These are phyloP conservation scores for Rhizophagus sp. DNA, from an alignment of 192 early-diverging fungal genomes.

Conservation along the genomic window DNA sequence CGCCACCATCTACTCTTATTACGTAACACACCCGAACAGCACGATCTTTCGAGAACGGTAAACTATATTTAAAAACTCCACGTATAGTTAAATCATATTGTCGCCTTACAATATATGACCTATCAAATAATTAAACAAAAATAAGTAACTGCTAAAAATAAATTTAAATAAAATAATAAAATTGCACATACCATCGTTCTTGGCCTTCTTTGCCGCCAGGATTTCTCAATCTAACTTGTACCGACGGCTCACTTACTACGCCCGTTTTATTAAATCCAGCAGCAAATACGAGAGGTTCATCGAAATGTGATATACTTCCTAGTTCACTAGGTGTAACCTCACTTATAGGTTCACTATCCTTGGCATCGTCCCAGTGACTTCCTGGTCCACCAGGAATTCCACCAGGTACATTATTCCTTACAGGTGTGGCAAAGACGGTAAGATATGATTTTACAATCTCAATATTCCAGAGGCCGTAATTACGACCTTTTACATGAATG, in stretches of 20 bases:
- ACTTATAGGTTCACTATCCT: background rate
- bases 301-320: conserved; percentile 25
- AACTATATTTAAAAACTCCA: conserved; percentile 15
- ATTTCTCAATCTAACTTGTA: conserved; percentile 12
- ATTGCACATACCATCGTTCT: conserved; percentile 11
- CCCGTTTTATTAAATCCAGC: conserved; percentile 21
- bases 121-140: background rate
- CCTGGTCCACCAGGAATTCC: conserved; percentile 26
- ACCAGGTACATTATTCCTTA: conserved; percentile 25
- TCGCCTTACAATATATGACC: conserved; percentile 2
- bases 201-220: conserved; percentile 16
- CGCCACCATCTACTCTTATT: background rate
- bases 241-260: background rate
- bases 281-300: conserved; percentile 29
- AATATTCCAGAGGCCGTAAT: conserved; percentile 60
- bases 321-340: conserved; percentile 26
- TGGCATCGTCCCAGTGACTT: conserved; percentile 13
- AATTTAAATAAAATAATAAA: background rate
- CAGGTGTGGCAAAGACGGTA: conserved; percentile 63
- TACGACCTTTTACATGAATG: conserved; percentile 57
- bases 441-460: conserved; percentile 57
- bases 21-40: conserved; percentile 6
- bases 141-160: background rate
- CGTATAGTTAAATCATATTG: conserved; percentile 15
- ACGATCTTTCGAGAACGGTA: conserved; percentile 7